Conservation (phyloP, 257 asterid genomes). For the Solanum virginianum region DNA sequence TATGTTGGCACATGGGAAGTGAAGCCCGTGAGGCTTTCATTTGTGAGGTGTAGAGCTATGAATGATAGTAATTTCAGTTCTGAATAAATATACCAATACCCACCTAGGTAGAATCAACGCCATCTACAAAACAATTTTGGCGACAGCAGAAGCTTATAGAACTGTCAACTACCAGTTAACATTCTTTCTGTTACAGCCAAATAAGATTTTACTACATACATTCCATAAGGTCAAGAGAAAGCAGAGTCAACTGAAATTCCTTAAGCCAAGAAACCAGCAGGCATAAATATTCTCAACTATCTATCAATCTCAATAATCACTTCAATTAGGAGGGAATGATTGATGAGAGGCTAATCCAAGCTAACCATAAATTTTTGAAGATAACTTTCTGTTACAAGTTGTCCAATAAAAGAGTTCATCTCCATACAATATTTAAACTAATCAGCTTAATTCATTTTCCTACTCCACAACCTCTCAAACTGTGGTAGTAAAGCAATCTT, state of each 20-base stretch:
- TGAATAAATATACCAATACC: not conserved
- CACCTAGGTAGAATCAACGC: not conserved
- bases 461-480: not conserved
- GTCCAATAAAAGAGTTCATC: not conserved
- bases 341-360: not conserved
- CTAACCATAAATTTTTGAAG: not conserved
- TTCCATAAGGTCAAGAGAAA: not conserved
- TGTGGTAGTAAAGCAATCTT: not conserved
- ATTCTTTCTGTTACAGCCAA: not conserved
- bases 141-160: not conserved
- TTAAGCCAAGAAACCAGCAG: not conserved
- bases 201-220: not conserved
- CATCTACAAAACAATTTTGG: not conserved
- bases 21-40: not conserved
- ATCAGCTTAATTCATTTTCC: not conserved
- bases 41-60: not conserved
- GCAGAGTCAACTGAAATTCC: not conserved
- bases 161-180: not conserved
- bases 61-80: not conserved
- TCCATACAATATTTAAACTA: not conserved
- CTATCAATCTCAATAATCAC: not conserved
- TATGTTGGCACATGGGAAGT: not conserved
- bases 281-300: not conserved
- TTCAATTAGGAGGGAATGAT: not conserved
- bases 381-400: not conserved